Evolutionary conservation across 2,329 filamentous ascomycete species (phyloP).

Genomic region (Knoxdaviesia proteae): DNA sequence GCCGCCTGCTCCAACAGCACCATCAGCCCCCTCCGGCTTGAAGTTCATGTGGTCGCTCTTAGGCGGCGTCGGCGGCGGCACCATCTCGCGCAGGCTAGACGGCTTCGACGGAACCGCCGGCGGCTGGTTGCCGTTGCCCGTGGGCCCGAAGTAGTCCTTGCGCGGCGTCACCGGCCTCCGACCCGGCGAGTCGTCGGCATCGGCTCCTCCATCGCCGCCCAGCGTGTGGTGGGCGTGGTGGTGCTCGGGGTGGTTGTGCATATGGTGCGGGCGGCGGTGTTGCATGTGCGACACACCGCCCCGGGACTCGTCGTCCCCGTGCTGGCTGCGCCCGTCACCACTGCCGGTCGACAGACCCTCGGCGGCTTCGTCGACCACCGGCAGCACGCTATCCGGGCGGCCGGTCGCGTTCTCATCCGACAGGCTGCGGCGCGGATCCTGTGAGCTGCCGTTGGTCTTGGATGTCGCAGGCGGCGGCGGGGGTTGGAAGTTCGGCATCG

Average conservation of each 20-base stretch:
- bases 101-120: not conserved
- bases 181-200: conserved; percentile 9
- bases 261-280: no score
- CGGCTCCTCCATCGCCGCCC: not conserved
- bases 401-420: conserved; percentile 17
- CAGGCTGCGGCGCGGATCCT: conserved; percentile 11
- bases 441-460: conserved; percentile 12
- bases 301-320: not conserved
- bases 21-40: conserved; percentile 26
- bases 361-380: conserved; percentile 77
- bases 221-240: conserved; percentile 6
- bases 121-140: not conserved
- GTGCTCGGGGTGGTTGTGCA: no score
- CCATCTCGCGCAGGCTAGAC: not conserved
- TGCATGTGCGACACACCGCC: no score
- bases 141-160: conserved; percentile 11
- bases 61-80: conserved; percentile 24
- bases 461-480: conserved; percentile 21
- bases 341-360: conserved; percentile 49
- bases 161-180: conserved; percentile 19
- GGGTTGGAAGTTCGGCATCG: conserved; percentile 24
- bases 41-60: conserved; percentile 18
- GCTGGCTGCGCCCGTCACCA: conserved; percentile 28
- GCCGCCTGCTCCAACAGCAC: conserved; percentile 8
- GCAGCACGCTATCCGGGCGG: conserved; percentile 38